Evolutionary conservation across 805 yeast species (phyloP).

Genomic region (Pichia nakasei): DNA sequence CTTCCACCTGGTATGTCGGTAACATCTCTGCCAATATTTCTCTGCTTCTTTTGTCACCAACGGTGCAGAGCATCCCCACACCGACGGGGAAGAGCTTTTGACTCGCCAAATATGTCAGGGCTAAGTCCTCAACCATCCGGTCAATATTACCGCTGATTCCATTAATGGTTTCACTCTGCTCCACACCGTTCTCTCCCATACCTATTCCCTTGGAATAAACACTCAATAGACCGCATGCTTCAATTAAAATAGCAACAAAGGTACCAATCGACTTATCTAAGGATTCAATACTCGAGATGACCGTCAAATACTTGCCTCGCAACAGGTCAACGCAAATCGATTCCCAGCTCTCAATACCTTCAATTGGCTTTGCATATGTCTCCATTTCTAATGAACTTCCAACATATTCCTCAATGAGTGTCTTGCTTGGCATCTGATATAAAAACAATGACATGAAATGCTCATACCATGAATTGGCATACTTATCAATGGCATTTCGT

Average conservation of each 20-base stretch:
- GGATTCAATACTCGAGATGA: conserved; percentile 48
- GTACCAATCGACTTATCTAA: conserved; percentile 59
- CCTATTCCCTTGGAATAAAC: conserved; percentile 23
- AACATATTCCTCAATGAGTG: conserved; percentile 34
- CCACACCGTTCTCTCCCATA: neutral
- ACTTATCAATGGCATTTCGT: conserved; percentile 38
- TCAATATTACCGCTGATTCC: conserved; percentile 20
- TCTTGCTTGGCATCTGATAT: conserved; percentile 49
- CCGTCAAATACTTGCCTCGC: conserved; percentile 46
- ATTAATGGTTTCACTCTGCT: conserved; percentile 3
- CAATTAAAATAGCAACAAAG: conserved; percentile 50
- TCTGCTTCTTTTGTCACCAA: conserved; percentile 36
- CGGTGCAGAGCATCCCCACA: conserved; percentile 48
- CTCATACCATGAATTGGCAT: conserved; percentile 62
- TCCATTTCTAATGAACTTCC: conserved; percentile 23
- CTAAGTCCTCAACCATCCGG: conserved; percentile 42
- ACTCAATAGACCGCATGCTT: conserved; percentile 50
- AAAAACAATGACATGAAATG: conserved; percentile 33
- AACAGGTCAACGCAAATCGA: conserved; percentile 46
- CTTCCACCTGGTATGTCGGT: conserved; percentile 51
- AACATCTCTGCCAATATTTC: conserved; percentile 46
- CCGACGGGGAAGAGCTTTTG: conserved; percentile 58
- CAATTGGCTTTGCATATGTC: conserved; percentile 24
- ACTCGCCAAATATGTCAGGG: conserved; percentile 43
- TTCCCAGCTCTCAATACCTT: conserved; percentile 41